Conservation (phyloP, 441 rosid species). For the Croton setiger region DNA sequence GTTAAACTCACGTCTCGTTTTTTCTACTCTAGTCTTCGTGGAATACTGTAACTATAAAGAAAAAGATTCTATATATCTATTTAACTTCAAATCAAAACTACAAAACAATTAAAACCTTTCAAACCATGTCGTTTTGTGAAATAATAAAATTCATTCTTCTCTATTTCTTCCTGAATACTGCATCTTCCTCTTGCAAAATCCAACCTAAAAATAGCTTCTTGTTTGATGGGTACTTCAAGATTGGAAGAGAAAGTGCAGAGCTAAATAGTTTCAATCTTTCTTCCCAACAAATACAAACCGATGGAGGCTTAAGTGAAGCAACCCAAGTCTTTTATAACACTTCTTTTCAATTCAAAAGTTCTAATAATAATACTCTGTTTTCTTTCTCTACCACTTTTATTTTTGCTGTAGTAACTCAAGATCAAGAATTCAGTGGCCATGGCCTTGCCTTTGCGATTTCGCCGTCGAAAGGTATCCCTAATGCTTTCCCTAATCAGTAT, state of each 20-base stretch:
- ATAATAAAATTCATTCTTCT: neutral
- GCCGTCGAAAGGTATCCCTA: constrained; percentile 29
- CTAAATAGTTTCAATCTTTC: neutral
- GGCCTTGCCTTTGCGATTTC: constrained; percentile 64
- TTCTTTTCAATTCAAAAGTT: constrained; percentile 49
- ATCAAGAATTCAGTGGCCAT: constrained; percentile 55
- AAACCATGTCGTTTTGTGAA: neutral
- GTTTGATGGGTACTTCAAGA: constrained; percentile 8
- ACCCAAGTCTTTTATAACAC: constrained; percentile 53
- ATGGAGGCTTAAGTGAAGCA: constrained; percentile 2
- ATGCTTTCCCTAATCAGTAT: constrained; percentile 52
- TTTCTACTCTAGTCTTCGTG: too few relatives aligned
- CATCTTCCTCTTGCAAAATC: neutral
- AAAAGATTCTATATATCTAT: too few relatives aligned
- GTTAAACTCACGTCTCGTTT: too few relatives aligned
- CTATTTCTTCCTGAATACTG: neutral
- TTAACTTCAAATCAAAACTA: too few relatives aligned
- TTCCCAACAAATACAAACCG: neutral
- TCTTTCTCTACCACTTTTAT: constrained; percentile 76
- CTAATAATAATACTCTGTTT: constrained; percentile 21
- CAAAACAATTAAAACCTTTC: too few relatives aligned
- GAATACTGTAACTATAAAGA: too few relatives aligned
- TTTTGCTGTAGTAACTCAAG: constrained; percentile 53
- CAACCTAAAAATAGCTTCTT: neutral
- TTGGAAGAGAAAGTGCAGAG: neutral